phyloP scores from a whole-genome alignment of 2,329 filamentous ascomycete genomes.

The Cercospora janseana region DNA sequence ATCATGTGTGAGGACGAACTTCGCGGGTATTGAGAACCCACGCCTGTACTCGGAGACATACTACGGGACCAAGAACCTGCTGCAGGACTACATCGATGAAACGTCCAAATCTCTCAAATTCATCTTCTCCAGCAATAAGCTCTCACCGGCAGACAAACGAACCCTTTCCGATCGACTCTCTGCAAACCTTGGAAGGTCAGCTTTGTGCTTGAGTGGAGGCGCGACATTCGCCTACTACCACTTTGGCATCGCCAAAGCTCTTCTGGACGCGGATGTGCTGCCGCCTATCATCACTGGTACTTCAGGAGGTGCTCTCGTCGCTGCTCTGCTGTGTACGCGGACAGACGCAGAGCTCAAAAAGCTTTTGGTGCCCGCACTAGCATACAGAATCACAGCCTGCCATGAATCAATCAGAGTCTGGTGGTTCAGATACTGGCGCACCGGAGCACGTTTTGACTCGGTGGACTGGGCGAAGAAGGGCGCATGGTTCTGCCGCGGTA shows the following conservation, averaged over 20 bases:
- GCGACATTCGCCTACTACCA: conserved; percentile 97
- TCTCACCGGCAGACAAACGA: conserved; percentile 72
- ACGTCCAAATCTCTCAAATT: conserved; percentile 67
- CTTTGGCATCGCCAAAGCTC: conserved; percentile 84
- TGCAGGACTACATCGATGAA: conserved; percentile 88
- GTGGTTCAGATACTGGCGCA: conserved; percentile 82
- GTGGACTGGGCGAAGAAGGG: conserved; percentile 84
- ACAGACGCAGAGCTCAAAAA: conserved; percentile 88
- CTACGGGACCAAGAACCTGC: conserved; percentile 91
- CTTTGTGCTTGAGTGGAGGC: conserved; percentile 87
- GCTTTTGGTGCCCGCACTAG: conserved; percentile 82
- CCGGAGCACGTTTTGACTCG: conserved; percentile 90
- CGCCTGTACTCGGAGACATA: conserved; percentile 97
- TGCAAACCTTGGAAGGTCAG: conserved; percentile 88
- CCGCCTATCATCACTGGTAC: conserved; percentile 96
- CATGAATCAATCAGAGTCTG: conserved; percentile 73
- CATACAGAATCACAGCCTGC: conserved; percentile 79
- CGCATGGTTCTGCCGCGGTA: conserved; percentile 87
- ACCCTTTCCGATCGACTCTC: conserved; percentile 81
- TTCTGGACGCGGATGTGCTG: conserved; percentile 79
- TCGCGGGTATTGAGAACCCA: conserved; percentile 90
- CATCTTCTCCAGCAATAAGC: conserved; percentile 64
- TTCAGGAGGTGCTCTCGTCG: conserved; percentile 87
- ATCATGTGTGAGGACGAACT: conserved; percentile 96
- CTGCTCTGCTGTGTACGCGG: conserved; percentile 79